Percentiles rank a stretch among this genome's conserved stretches.
Evolutionary conservation across 1,139 yeast genomes (phyloP).

Genomic region (Maudiozyma humilis): DNA sequence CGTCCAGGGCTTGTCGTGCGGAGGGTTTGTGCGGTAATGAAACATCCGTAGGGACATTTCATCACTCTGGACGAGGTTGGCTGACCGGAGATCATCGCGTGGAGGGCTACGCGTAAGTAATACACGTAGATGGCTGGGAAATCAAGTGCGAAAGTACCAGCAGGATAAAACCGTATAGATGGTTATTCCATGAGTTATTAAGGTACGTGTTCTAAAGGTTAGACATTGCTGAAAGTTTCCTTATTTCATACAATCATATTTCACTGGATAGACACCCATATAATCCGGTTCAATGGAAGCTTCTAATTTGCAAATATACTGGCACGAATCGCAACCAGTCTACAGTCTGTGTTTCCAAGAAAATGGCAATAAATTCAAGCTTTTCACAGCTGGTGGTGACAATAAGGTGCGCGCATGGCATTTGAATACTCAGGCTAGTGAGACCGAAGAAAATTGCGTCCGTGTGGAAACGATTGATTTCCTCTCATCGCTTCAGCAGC

Average conservation of each 20-base stretch:
- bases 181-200: no score
- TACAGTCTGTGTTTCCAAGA: slow-evolving; percentile 82
- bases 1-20: no score
- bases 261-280: not conserved
- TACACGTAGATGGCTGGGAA: not conserved
- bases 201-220: no score
- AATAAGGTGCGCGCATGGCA: slow-evolving; percentile 64
- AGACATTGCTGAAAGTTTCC: no score
- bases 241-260: no score
- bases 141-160: no score
- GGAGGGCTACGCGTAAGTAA: not conserved
- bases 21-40: no score
- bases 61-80: not conserved
- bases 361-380: slow-evolving; percentile 38
- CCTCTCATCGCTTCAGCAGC: slow-evolving; percentile 72
- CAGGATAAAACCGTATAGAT: no score
- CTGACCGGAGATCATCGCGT: not conserved
- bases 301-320: slow-evolving; percentile 31
- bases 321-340: slow-evolving; percentile 57
- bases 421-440: slow-evolving; percentile 20
- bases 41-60: no score
- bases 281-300: slow-evolving; percentile 21
- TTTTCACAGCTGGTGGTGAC: slow-evolving; percentile 94
- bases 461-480: slow-evolving; percentile 44
- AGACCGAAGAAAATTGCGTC: slow-evolving; percentile 7